Evolutionary conservation across 2,329 filamentous ascomycete species (phyloP).

Genomic region (Penicillium oxalicum): DNA sequence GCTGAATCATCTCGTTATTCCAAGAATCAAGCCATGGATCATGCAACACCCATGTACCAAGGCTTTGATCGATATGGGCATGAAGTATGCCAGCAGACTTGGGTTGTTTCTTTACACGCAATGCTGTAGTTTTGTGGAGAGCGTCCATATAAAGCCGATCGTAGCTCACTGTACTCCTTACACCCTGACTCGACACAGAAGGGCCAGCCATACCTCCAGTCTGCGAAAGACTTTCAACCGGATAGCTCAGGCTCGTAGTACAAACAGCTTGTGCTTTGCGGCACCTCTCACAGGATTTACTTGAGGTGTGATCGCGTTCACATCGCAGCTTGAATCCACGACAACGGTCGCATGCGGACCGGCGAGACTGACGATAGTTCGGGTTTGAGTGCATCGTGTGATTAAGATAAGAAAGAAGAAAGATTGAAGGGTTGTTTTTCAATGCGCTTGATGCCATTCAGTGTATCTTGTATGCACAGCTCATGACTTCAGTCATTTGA

Average conservation of each 20-base stretch:
- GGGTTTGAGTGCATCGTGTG: conserved; percentile 13
- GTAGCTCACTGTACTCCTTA: neutral
- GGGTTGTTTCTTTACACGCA: conserved; percentile 8
- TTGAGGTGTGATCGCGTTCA: conserved; percentile 17
- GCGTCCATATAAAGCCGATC: conserved; percentile 5
- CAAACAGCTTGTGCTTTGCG: conserved; percentile 21
- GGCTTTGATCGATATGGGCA: neutral
- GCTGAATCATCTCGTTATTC: no score
- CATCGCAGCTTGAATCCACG: conserved; percentile 22
- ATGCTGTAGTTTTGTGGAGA: conserved; percentile 10
- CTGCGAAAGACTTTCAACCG: conserved; percentile 2
- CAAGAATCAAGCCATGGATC: neutral
- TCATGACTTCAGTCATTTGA: no score
- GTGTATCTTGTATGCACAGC: no score
- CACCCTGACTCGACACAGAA: neutral
- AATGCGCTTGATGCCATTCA: no score
- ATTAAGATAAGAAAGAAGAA: no score
- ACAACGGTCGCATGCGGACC: conserved; percentile 21
- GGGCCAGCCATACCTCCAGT: neutral
- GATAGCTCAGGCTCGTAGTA: conserved; percentile 16
- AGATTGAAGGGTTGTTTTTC: no score
- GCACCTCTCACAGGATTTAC: conserved; percentile 20
- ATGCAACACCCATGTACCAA: conserved; percentile 4
- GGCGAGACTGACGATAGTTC: conserved; percentile 20
- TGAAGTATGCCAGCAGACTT: neutral